Conservation (phyloP, 2,329 filamentous ascomycete species). For the Trichoderma pleuroti region DNA sequence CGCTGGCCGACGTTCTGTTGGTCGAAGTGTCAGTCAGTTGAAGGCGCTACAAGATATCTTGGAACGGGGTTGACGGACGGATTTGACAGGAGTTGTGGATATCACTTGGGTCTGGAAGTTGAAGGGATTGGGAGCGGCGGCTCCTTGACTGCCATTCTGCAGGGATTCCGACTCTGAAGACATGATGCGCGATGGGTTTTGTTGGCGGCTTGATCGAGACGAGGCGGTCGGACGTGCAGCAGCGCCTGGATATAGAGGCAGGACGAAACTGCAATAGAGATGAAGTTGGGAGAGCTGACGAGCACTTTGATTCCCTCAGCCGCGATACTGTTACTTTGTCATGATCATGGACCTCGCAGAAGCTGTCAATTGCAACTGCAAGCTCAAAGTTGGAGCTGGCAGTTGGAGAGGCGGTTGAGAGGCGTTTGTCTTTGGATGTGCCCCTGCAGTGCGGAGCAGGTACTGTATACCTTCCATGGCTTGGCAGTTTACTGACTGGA, state of each 20-base stretch:
- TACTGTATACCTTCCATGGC: not conserved
- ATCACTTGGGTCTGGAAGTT: constrained; percentile 87
- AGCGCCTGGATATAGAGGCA: not conserved
- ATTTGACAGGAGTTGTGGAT: constrained; percentile 71
- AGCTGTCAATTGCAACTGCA: not conserved
- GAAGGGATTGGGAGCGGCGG: constrained; percentile 65
- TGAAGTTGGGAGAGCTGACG: not conserved
- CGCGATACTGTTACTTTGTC: not conserved
- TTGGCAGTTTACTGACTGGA: not conserved
- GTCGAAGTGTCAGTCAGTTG: constrained; percentile 19
- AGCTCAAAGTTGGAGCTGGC: not conserved
- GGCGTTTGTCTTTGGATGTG: not conserved
- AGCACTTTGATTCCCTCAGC: not conserved
- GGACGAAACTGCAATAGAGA: not conserved
- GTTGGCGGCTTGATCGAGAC: not conserved
- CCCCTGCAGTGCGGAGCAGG: not conserved
- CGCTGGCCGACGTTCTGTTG: constrained; percentile 80
- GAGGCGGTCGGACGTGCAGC: not conserved
- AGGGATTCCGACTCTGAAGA: constrained; percentile 20
- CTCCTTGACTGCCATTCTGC: constrained; percentile 23
- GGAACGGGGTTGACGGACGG: constrained; percentile 48
- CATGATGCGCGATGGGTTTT: not conserved
- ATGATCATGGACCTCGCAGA: not conserved
- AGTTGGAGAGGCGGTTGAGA: not conserved
- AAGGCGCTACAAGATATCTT: not conserved